Evolutionary conservation across 179 eudicot genomes (phyloP), one percentile per base, ranked within the genome.

Genomic region (Actinidia arguta): DNA sequence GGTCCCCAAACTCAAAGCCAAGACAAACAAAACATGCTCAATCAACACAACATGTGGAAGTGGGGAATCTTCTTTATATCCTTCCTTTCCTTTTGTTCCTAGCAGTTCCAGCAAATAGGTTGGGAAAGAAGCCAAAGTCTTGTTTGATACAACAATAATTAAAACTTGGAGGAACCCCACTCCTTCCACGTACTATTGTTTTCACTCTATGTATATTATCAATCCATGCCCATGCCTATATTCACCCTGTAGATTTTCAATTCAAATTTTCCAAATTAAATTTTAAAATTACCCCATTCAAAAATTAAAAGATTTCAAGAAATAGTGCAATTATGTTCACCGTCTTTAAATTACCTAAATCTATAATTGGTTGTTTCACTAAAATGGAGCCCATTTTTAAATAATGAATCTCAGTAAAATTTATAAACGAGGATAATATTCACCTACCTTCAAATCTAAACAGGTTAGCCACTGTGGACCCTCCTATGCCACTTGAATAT

Each of bases 21-120:
- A 80, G 84, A 82, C 87, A 80, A 83, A 83, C 59, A 78, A 80
- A 84, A 82, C 78, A 84, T 62, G 82, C 64, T 76, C 24, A 17
- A 71, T 56, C 17, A 36, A 72, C 87, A 85, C 56, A 72, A 80
- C 87, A 82, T 83, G 90, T 83, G 90, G 76, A 78, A 59, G 36
- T 31, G 81, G 84, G 86, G 88, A 83, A 87, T 87, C 88, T 85
- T 48, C 78, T 70, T 83, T 87, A 75, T 27, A 27, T 51, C 46
- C 24, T 6, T 71, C 66, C 66, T 75, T 52, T 78, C 66, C 73
- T 82, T 85, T 75, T 83, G 83, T 79, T 80, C 83, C 85, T 85
- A 80, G 83, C 74, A 74, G 39, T 80, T 85, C 82, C 86, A 87
- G 83, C 86, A 85, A 64, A 31, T 24, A 51, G 42, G 36, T 59